Conservation (phyloP, 108 stramenopile species). For the Asterionellopsis glacialis region DNA sequence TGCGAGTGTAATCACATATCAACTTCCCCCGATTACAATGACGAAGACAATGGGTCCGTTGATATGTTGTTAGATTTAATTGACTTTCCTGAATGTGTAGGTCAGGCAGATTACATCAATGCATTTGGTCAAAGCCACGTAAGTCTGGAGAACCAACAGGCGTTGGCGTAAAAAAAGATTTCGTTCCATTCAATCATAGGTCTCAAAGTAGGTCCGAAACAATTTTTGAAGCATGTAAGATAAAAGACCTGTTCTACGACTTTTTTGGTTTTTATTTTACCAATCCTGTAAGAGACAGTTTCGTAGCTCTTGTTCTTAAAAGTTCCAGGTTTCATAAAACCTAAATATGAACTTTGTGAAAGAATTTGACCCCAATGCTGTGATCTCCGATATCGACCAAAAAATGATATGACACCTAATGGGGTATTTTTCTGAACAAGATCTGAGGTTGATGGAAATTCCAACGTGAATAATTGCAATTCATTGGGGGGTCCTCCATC, state of each 20-base stretch:
- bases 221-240: no score
- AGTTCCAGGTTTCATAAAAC: neutral
- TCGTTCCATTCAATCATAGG: no score
- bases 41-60: neutral
- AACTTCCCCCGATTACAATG: neutral
- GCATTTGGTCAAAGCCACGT: no score
- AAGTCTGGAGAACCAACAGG: no score
- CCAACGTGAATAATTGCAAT: neutral
- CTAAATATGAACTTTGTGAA: neutral
- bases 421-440: neutral
- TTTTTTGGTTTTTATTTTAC: no score
- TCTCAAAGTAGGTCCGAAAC: no score
- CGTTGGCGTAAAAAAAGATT: no score
- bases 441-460: neutral
- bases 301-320: neutral
- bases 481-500: neutral
- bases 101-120: neutral
- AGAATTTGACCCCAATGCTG: neutral
- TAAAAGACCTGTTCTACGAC: no score
- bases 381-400: neutral
- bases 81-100: constrained; percentile 20
- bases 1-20: constrained; percentile 10
- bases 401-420: neutral
- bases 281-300: no score
- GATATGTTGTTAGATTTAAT: constrained; percentile 16